phyloP scores from a whole-genome alignment of 352 stramenopile species.

The Globisporangium acanthophoron region DNA sequence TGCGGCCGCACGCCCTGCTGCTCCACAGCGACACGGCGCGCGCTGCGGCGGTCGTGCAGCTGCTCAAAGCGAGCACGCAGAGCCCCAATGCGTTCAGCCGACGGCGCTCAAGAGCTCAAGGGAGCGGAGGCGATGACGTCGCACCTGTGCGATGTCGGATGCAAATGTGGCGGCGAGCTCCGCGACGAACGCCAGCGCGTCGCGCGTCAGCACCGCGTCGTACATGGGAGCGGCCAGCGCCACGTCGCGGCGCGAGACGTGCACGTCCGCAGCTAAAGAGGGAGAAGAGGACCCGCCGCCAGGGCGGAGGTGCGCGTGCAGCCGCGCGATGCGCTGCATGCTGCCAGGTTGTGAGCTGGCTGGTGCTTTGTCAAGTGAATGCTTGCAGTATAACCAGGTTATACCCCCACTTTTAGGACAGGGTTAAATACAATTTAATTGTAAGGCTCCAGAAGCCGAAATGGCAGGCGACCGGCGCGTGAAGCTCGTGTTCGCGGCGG shows the following conservation, averaged over 20 bases:
- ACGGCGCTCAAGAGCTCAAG: not conserved
- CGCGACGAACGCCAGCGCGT: constrained; percentile 86
- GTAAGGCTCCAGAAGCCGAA: too few relatives aligned
- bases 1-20: constrained; percentile 74
- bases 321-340: constrained; percentile 39
- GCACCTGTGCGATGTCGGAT: constrained; percentile 33
- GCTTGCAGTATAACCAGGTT: constrained; percentile 1
- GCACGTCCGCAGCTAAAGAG: constrained; percentile 12
- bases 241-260: constrained; percentile 22
- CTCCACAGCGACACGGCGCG: constrained; percentile 37
- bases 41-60: constrained; percentile 58
- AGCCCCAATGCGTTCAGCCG: not conserved
- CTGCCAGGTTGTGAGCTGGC: not conserved
- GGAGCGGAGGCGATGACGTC: not conserved
- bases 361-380: not conserved
- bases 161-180: constrained; percentile 79
- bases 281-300: not conserved
- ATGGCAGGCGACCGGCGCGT: constrained; percentile 15
- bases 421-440: too few relatives aligned
- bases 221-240: constrained; percentile 27
- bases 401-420: too few relatives aligned
- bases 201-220: constrained; percentile 72
- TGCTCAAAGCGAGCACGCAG: constrained; percentile 10
- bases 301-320: constrained; percentile 28
- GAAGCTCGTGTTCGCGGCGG: constrained; percentile 54